Percentiles rank a stretch among this genome's conserved stretches.
Evolutionary conservation across 208 protist species (phyloP).

Genomic region (Angomonas deanei): DNA sequence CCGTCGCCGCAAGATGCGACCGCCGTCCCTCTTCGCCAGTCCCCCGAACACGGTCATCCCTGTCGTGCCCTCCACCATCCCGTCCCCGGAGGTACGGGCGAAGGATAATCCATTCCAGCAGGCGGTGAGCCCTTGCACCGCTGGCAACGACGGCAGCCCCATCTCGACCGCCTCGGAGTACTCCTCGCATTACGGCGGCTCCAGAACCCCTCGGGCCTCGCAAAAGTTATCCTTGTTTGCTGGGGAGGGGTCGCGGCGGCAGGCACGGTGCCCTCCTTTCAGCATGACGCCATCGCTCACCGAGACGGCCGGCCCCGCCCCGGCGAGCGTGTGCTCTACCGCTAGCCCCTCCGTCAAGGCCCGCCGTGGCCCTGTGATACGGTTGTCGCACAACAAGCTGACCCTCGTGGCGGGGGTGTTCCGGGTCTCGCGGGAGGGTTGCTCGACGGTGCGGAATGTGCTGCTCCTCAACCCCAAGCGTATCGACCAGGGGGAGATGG

Average conservation of each 20-base stretch:
- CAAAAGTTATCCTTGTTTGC: not conserved
- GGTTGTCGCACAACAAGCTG: slow-evolving; percentile 48
- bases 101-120: not conserved
- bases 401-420: slow-evolving; percentile 68
- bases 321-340: not conserved
- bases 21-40: slow-evolving; percentile 41
- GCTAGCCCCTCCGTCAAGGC: not conserved
- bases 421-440: slow-evolving; percentile 63
- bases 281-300: no score
- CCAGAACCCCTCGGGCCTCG: not conserved
- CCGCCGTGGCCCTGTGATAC: slow-evolving; percentile 19
- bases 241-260: not conserved
- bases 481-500: slow-evolving; percentile 15
- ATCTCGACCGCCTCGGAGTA: not conserved
- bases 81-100: not conserved
- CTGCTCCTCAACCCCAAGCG: slow-evolving; percentile 63
- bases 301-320: no score
- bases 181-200: not conserved
- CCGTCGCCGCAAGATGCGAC: slow-evolving; percentile 33
- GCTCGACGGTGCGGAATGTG: slow-evolving; percentile 74
- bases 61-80: not conserved
- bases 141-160: not conserved
- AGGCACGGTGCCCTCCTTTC: no score
- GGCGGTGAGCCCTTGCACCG: not conserved
- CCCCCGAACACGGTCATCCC: not conserved